A percentile compares a stretch with the other conserved stretches of the same genome.
Evolutionary conservation across 371 early-diverging fungal species (phyloP).

Genomic region (Basidiobolus meristosporus): DNA sequence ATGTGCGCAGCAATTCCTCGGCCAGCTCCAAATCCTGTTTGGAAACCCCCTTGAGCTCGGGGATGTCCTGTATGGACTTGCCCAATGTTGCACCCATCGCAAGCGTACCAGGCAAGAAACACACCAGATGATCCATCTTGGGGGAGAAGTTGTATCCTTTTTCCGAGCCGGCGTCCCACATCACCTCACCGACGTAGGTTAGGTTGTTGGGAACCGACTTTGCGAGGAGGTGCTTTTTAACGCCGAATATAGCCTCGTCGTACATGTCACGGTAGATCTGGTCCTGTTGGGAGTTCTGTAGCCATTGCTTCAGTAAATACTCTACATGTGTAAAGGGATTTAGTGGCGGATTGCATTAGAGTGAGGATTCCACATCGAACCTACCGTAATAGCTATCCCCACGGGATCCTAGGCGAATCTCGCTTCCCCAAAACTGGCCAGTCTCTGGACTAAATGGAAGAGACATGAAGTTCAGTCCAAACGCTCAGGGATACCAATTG

Average conservation of each 20-base stretch:
- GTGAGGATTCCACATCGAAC: neutral
- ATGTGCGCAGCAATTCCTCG: conserved; percentile 51
- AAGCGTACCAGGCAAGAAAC: conserved; percentile 75
- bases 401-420: conserved; percentile 35
- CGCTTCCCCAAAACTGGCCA: neutral
- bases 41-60: conserved; percentile 16
- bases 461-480: neutral
- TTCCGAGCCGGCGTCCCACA: conserved; percentile 11
- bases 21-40: conserved; percentile 45
- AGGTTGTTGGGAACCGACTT: conserved; percentile 29
- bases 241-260: conserved; percentile 41
- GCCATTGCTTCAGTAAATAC: conserved; percentile 74
- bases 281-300: conserved; percentile 47
- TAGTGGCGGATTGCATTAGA: neutral
- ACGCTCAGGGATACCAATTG: too few species aligned
- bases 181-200: conserved; percentile 53
- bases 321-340: conserved; percentile 11
- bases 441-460: neutral
- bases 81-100: conserved; percentile 24
- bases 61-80: conserved; percentile 20
- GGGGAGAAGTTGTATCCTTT: conserved; percentile 10
- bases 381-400: conserved; percentile 74
- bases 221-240: conserved; percentile 47
- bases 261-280: conserved; percentile 44
- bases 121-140: conserved; percentile 87